phyloP scores from a whole-genome alignment of 169 alveolate genomes.

The Theileria sp. region DNA sequence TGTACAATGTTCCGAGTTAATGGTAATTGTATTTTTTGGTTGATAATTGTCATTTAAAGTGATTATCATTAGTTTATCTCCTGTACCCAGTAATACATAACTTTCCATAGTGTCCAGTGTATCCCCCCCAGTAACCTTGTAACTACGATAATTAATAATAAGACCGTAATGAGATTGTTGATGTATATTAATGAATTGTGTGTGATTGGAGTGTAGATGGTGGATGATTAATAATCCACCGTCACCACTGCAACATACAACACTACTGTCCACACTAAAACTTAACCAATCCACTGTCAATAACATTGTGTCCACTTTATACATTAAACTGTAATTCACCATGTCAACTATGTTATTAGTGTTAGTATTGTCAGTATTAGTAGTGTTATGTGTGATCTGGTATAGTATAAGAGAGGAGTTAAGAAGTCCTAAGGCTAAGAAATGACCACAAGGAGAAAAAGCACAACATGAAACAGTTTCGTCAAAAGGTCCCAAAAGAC shows the following conservation, averaged over 20 bases:
- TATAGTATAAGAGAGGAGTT: slow-evolving; percentile 21
- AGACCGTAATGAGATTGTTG: not conserved
- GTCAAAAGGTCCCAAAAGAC: slow-evolving; percentile 45
- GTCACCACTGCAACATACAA: slow-evolving; percentile 43
- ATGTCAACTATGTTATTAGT: too few relatives aligned
- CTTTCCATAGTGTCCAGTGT: not conserved
- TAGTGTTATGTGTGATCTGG: too few relatives aligned
- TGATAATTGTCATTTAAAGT: not conserved
- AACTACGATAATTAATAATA: too few relatives aligned
- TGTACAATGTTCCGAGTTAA: too few relatives aligned
- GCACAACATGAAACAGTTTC: slow-evolving; percentile 59
- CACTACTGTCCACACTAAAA: slow-evolving; percentile 19
- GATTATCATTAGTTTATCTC: not conserved
- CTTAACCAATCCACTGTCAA: slow-evolving; percentile 50
- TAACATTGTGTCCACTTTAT: slow-evolving; percentile 13
- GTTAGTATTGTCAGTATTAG: too few relatives aligned
- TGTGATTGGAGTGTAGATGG: slow-evolving; percentile 1
- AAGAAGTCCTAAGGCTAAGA: slow-evolving; percentile 40
- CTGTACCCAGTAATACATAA: not conserved
- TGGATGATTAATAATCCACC: slow-evolving; percentile 31
- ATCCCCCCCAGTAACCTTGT: not conserved
- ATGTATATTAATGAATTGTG: not conserved
- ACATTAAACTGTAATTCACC: not conserved
- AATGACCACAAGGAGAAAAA: slow-evolving; percentile 43
- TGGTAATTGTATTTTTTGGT: not conserved